These are phyloP conservation scores for Globisporangium alternatum DNA, from an alignment of 352 stramenopile genomes.

Conservation along the genomic window DNA sequence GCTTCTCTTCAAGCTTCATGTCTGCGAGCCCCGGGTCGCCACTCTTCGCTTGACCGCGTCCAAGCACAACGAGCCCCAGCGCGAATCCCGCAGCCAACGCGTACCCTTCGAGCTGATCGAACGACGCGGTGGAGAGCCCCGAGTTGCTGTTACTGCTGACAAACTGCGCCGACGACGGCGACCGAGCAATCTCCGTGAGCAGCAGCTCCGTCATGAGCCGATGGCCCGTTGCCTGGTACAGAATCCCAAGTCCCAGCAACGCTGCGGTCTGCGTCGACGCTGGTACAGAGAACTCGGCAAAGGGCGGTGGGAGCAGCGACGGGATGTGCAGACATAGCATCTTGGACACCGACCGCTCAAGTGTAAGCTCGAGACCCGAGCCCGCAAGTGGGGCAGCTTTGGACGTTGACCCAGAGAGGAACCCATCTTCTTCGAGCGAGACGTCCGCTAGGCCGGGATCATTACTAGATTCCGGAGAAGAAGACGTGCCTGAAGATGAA, in stretches of 20 bases:
- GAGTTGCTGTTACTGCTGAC: slow-evolving; percentile 39
- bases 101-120: slow-evolving; percentile 94
- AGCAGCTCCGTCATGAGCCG: slow-evolving; percentile 98
- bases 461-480: not conserved
- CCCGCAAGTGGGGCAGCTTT: slow-evolving; percentile 34
- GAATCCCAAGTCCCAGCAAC: slow-evolving; percentile 93
- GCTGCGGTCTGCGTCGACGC: slow-evolving; percentile 93
- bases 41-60: slow-evolving; percentile 57
- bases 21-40: slow-evolving; percentile 91
- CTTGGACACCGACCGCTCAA: slow-evolving; percentile 93
- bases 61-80: slow-evolving; percentile 95
- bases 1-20: slow-evolving; percentile 94
- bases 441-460: slow-evolving; percentile 9
- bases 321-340: slow-evolving; percentile 98
- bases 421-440: slow-evolving; percentile 18
- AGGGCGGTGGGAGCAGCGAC: slow-evolving; percentile 92
- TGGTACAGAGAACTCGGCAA: slow-evolving; percentile 95
- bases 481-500: not conserved
- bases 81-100: slow-evolving; percentile 90
- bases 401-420: slow-evolving; percentile 9
- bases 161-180: slow-evolving; percentile 72
- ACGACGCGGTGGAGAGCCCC: slow-evolving; percentile 46
- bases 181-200: slow-evolving; percentile 94
- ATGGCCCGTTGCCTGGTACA: slow-evolving; percentile 95
- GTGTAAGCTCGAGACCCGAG: slow-evolving; percentile 50